Conservation (phyloP, 306 rosid species). For the Cucurbita argyrosperma region DNA sequence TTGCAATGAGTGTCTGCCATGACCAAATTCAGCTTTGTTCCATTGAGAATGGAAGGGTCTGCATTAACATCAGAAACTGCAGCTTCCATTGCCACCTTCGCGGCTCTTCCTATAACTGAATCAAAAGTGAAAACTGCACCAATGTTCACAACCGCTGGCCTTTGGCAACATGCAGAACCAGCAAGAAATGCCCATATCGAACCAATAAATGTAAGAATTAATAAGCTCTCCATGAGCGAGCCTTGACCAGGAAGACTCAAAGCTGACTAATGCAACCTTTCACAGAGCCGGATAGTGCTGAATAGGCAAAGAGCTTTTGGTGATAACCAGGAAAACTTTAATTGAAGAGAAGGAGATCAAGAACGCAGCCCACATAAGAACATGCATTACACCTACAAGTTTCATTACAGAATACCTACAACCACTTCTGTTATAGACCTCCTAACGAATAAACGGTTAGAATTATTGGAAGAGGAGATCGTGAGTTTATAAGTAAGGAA, state of each 20-base stretch:
- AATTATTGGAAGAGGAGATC: no score
- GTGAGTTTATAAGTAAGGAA: no score
- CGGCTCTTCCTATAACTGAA: slow-evolving; percentile 74
- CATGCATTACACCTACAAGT: background rate
- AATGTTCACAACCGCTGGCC: slow-evolving; percentile 49
- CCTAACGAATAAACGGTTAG: background rate
- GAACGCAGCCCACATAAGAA: background rate
- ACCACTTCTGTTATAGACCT: background rate
- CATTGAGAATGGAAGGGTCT: slow-evolving; percentile 49
- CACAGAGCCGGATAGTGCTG: background rate
- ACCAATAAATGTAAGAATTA: slow-evolving; percentile 11
- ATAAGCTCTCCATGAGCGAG: slow-evolving; percentile 25
- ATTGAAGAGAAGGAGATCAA: background rate
- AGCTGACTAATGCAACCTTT: background rate
- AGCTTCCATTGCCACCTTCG: slow-evolving; percentile 50
- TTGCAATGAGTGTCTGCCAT: slow-evolving; percentile 41
- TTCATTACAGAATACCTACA: background rate
- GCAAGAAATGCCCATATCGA: slow-evolving; percentile 33
- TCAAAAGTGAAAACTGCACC: slow-evolving; percentile 65
- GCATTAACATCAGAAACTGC: slow-evolving; percentile 67
- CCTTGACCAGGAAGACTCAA: background rate
- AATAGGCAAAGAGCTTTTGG: background rate
- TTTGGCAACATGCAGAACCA: slow-evolving; percentile 28
- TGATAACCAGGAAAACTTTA: background rate
- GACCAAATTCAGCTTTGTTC: slow-evolving; percentile 36